Conservation (phyloP, 1,139 yeast genomes). For the Citeromyces hawaiiensis region DNA sequence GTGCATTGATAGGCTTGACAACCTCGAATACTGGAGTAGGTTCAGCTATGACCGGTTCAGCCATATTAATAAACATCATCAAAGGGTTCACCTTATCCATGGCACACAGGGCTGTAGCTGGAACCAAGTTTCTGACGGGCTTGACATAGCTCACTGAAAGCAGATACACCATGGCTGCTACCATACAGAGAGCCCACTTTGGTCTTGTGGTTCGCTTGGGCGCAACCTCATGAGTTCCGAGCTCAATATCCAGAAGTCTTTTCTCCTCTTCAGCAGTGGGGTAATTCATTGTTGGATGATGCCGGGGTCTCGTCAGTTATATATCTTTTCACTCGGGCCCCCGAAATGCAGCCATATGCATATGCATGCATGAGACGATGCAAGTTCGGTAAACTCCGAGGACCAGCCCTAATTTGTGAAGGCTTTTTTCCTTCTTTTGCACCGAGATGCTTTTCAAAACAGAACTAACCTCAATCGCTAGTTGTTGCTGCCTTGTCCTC, state of each 20-base stretch:
- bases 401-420: background rate
- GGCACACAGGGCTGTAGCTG: constrained; percentile 3
- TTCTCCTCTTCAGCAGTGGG: background rate
- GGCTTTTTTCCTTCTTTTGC: too few relatives aligned
- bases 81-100: constrained; percentile 5
- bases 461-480: too few relatives aligned
- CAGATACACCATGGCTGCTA: constrained; percentile 10
- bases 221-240: background rate
- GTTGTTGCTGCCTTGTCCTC: too few relatives aligned
- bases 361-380: background rate
- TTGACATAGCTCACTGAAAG: constrained; percentile 6
- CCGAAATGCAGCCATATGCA: background rate
- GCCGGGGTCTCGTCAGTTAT: background rate
- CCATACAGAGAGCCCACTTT: background rate
- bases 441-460: too few relatives aligned
- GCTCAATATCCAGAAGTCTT: background rate
- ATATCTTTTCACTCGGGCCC: background rate
- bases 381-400: background rate
- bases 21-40: constrained; percentile 13
- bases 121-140: constrained; percentile 5
- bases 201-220: background rate
- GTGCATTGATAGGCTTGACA: constrained; percentile 8
- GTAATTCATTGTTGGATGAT: background rate
- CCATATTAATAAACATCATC: constrained; percentile 4
- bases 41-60: constrained; percentile 6